A percentile compares a stretch with the other conserved stretches of the same genome.
Conservation (phyloP, 805 yeast species). For the Candida methanosorbosa region DNA sequence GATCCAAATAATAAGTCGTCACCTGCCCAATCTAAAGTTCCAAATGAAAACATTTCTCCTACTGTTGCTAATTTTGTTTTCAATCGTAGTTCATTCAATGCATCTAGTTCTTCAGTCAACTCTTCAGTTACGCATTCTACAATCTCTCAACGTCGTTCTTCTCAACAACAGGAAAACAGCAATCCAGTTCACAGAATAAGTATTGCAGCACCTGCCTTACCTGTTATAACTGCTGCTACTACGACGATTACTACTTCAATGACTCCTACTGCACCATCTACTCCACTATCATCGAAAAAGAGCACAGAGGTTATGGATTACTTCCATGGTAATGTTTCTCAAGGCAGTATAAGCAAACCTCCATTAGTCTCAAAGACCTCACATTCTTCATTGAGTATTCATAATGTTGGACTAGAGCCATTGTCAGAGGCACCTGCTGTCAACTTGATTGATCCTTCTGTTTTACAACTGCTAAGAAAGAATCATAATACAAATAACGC, state of each 20-base stretch:
- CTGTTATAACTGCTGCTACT: constrained; percentile 27
- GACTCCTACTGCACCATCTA: constrained; percentile 13
- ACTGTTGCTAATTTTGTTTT: neutral
- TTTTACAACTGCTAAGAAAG: too few relatives aligned
- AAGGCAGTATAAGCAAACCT: neutral
- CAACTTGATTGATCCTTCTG: too few relatives aligned
- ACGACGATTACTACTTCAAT: constrained; percentile 20
- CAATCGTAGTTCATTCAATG: constrained; percentile 2
- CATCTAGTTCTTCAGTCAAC: too few relatives aligned
- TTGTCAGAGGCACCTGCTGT: too few relatives aligned
- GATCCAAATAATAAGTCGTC: too few relatives aligned
- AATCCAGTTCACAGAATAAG: constrained; percentile 22
- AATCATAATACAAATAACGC: neutral
- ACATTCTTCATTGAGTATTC: neutral
- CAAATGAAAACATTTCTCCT: constrained; percentile 1
- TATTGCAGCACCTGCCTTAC: constrained; percentile 25
- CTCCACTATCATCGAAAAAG: constrained; percentile 8
- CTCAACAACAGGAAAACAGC: constrained; percentile 6
- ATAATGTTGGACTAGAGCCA: too few relatives aligned
- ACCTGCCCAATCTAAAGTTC: too few relatives aligned
- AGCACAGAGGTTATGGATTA: constrained; percentile 9
- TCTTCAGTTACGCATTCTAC: constrained; percentile 4
- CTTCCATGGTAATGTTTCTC: constrained; percentile 1
- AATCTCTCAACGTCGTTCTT: constrained; percentile 6
- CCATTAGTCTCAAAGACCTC: neutral